Percentiles rank a stretch among this genome's conserved stretches.
phyloP scores from a whole-genome alignment of 768 basidiomycete species.

The Auriscalpium vulgare region DNA sequence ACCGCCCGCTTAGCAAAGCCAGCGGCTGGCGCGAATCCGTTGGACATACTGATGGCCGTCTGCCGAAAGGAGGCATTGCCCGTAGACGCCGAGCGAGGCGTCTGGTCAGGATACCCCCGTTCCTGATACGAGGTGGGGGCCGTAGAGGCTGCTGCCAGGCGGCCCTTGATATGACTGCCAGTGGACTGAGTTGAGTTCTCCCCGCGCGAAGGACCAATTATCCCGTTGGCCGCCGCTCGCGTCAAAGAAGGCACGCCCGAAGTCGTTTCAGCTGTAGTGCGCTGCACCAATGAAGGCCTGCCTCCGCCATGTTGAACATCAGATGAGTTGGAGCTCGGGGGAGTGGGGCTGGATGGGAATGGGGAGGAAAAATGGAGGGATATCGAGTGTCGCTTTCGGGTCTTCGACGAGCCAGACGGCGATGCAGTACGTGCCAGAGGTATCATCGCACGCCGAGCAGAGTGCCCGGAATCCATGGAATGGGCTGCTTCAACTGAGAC shows the following conservation, averaged over 20 bases:
- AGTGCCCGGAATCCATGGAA: background rate
- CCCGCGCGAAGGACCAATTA: slow-evolving; percentile 31
- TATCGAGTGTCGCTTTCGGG: slow-evolving; percentile 54
- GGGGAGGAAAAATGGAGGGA: slow-evolving; percentile 44
- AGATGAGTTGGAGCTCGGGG: background rate
- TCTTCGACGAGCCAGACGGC: slow-evolving; percentile 37
- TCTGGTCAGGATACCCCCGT: slow-evolving; percentile 22
- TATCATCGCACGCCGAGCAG: background rate
- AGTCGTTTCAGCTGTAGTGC: slow-evolving; percentile 9
- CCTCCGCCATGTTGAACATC: background rate
- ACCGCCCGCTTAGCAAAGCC: slow-evolving; percentile 55
- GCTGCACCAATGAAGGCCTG: slow-evolving; percentile 1
- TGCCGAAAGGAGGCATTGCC: slow-evolving; percentile 38
- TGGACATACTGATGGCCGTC: slow-evolving; percentile 68
- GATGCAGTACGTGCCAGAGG: slow-evolving; percentile 25
- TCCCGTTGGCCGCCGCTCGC: slow-evolving; percentile 33
- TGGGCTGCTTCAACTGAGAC: slow-evolving; percentile 26
- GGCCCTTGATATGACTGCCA: slow-evolving; percentile 37
- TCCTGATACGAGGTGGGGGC: slow-evolving; percentile 14
- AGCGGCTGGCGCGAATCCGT: slow-evolving; percentile 60
- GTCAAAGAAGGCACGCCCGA: slow-evolving; percentile 35
- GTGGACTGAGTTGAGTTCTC: slow-evolving; percentile 25
- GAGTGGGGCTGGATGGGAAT: slow-evolving; percentile 18
- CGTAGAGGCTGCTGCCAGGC: slow-evolving; percentile 30
- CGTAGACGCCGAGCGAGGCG: slow-evolving; percentile 13